Evolutionary conservation across 1,139 yeast species (phyloP), one percentile per base, ranked within the genome.

Genomic region (Pneumocystis sp.): DNA sequence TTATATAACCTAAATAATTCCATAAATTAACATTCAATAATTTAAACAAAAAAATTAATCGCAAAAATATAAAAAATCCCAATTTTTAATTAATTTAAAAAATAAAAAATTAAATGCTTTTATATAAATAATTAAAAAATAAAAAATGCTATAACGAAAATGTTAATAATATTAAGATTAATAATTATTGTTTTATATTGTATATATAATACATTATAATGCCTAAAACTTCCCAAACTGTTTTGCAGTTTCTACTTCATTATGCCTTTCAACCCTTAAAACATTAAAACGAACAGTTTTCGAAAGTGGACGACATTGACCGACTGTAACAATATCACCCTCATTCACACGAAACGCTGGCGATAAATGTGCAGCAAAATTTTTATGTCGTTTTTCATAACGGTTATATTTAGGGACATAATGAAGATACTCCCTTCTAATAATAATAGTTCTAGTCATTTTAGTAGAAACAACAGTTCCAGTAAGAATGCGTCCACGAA

Each of bases 351-450:
- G 96, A 97, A 93, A 93, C 82, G 98, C 98, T 82, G 99, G 99
- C 73, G 97, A 91, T 77, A 95, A 89, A 85, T 93, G 99, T 77
- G 97, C 98, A 80, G 99, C 95, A 73, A 95, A 85, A 86, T 93
- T 95, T 95, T 93, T 95, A 89, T 93, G 99, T 85, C 99, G 91
- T 89, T 93, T 93, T 85, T 93, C 99, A 87, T 90, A 93, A 88
- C 99, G 91, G 96, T 91, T 93, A 86, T 93, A 93, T 88, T 95
- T 93, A 82, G 97, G 96, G 81, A 93, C 87, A 84, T 89, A 95
- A 85, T 95, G 99, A 81, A 95, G 89, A 95, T 95, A 95, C 80
- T 93, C 98, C 85, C 99, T 93, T 87, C 98, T 91, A 84, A 95
- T 87, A 81, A 95, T 87, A 83, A 95, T 87, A 78, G 99, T 95